Base-by-base conservation (phyloP, 805 yeast genomes). In the Zygosaccharomyces lentus region DNA sequence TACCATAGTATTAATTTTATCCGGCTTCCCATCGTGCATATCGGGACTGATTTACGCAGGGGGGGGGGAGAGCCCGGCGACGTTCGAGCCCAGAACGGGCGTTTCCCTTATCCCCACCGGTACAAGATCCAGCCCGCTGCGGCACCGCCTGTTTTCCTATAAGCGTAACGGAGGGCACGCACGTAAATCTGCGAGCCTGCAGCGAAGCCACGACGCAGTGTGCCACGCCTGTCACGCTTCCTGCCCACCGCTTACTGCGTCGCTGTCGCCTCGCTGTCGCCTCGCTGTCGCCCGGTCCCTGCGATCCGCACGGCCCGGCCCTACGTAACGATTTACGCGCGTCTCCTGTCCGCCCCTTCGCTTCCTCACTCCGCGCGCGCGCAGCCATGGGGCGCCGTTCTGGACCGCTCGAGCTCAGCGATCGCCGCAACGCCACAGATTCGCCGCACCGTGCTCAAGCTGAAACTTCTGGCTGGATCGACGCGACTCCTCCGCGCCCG, bases 381-480 rank as follows among this genome's bases (percentile, higher is more conserved):
- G 32, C 32, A 10, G 15, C 4, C 32, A 10, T 29, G 32, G n/a
- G 32, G 32, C 32, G 15, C 15, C 32, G 32, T 10, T 29, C 32
- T 29, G 23, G 19, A 10, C 24, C 16, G 21, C 17, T 23, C 25
- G 41, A 19, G 29, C 34, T 35, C 23, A 31, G 31, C 41, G 34
- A n/a, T 17, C 25, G 31, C 34, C 16, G 34, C 41, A 38, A 38
- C 41, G 41, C 41, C 41, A 38, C 41, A 27, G 26, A n/a, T 19
- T 25, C 12, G 9, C 31, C 29, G 41, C 26, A 13, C 41, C 41
- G 41, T 38, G 26, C 41, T 38, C 41, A 34, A 38, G 41, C 26
- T 38, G 41, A 38, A 38, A 38, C 41, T 13, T 30, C 25, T 38
- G 41, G 41, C 41, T 38, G 41, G 41, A 38, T 38, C 41, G 16